Evolutionary conservation across 1,284 basidiomycete species (phyloP), one percentile per base, ranked within the genome.

Genomic region (Apiotrichum sp.): DNA sequence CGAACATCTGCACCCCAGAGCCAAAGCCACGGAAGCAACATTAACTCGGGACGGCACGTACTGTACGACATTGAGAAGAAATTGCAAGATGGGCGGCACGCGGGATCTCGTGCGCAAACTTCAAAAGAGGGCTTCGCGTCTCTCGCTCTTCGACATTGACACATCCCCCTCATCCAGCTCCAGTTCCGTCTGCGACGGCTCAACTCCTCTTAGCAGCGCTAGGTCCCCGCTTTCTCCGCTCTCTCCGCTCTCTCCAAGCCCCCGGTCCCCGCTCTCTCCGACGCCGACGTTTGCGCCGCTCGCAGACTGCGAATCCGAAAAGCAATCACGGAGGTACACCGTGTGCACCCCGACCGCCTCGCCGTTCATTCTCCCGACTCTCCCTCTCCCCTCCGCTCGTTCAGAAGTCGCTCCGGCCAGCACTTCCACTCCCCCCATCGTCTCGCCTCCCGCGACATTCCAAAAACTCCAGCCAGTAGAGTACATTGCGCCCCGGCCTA

Each of bases 141-240:
- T 50, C 14, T 50, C 40, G 3, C 32, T 50, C 31, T 50, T 50
- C 40, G n/a, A 41, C 32, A 39, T 48, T 33, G 31, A 52, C 47
- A 10, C 16, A 29, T 31, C 50, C 14, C 47, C 50, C 14, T 45
- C 39, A 11, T 53, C 58, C 8, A 9, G 43, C 16, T 48, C 44
- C 46, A 9, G 31, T 22, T 22, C 45, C 47, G 29, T 47, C 47
- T 41, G 42, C 55, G 32, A 56, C 59, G 34, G 49, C 43, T 16
- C 44, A 40, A n/a, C 59, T 56, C 10, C 56, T 52, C 0, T 29
- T 50, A 22, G 49, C 50, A 16, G 46, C 52, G 44, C 53, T 53
- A 34, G 53, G 50, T n/a, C 36, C 32, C 31, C 36, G n/a, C 22
- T 16, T 14, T 36, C 33, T 33, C 14, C 39, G 11, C 6, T 13